Base-by-base conservation (phyloP, 2,329 filamentous ascomycete genomes). In the Pleomassaria siparia region DNA sequence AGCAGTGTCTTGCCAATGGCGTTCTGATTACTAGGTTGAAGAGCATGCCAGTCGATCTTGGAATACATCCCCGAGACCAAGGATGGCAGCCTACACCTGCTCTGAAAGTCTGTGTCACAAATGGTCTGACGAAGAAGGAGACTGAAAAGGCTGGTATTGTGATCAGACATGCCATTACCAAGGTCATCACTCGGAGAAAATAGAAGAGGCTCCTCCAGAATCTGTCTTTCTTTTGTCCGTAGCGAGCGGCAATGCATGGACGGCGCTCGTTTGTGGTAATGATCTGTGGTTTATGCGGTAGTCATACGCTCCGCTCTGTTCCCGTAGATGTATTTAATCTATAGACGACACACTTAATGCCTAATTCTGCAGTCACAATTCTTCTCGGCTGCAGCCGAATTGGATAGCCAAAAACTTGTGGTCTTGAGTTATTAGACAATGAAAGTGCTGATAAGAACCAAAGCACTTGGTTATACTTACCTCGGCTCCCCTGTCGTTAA, bases 151-250 rank as follows among this genome's bases (percentile, higher is more conserved):
- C 94, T 0, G 94, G 91, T 12, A 84, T 86, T 7, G 85, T 83
- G 9, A 91, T 99, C 58, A 81, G 92, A 50, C 91, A 96, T 73
- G 92, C 94, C 12, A 89, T 97, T 57, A 95, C 91, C 43, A 96
- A 96, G 75, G 84, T 97, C 51, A 84, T 99, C 80, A 81, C 78
- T 59, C 74, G 74, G 62, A 74, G 73, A 64, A 79, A 67, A 59
- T 71, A 62, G 30, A 7, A 30, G 43, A 22, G n/a, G 11, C 12
- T 6, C 15, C 25, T 21, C 33, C 3, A 24, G 39, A 13, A 16
- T 26, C 9, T 24, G 26, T 43, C 4, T 24, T 22, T 30, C 15
- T n/a, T 33, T 11, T 5, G 26, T 33, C n/a, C n/a, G n/a, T n/a
- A n/a, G n/a, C n/a, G n/a, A 30, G 40, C 20, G 26, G 22, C 24